These are phyloP conservation scores for Sarocladium kiliense DNA, from an alignment of 2,329 filamentous ascomycete genomes.

Conservation along the genomic window DNA sequence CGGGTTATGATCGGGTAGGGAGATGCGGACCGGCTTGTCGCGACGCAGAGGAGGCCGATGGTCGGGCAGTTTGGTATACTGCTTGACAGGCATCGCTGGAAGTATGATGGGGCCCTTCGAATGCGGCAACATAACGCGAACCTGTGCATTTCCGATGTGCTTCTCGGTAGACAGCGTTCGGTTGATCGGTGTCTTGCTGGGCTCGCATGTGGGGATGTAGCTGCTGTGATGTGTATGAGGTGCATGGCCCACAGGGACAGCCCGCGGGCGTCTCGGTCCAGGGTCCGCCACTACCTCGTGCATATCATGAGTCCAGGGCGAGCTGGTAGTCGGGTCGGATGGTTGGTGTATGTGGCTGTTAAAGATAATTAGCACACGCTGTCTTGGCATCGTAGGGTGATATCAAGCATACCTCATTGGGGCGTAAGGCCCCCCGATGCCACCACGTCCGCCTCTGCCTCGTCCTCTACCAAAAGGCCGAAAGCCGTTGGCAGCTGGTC, in stretches of 20 bases:
- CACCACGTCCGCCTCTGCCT: slow-evolving; percentile 57
- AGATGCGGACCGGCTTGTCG: slow-evolving; percentile 94
- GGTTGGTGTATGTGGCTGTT: slow-evolving; percentile 36
- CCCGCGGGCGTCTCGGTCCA: slow-evolving; percentile 34
- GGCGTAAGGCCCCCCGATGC: slow-evolving; percentile 50
- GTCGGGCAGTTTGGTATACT: slow-evolving; percentile 90
- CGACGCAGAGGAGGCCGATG: slow-evolving; percentile 89
- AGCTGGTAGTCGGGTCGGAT: slow-evolving; percentile 61
- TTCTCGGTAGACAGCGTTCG: slow-evolving; percentile 77
- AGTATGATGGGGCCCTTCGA: slow-evolving; percentile 69
- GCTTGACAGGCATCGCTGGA: slow-evolving; percentile 73
- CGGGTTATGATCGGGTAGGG: slow-evolving; percentile 71
- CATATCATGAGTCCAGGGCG: slow-evolving; percentile 90
- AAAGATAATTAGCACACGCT: slow-evolving; percentile 19
- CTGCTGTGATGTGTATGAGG: slow-evolving; percentile 47
- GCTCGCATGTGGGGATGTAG: slow-evolving; percentile 50
- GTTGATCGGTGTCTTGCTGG: slow-evolving; percentile 63
- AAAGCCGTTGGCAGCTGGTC: slow-evolving; percentile 73
- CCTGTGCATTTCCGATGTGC: slow-evolving; percentile 76
- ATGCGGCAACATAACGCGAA: slow-evolving; percentile 73
- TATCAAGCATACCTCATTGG: slow-evolving; percentile 57
- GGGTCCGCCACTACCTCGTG: slow-evolving; percentile 65
- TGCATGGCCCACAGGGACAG: slow-evolving; percentile 40
- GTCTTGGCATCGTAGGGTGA: not conserved
- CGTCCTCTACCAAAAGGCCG: slow-evolving; percentile 63